Base-by-base conservation (phyloP, 257 asterid genomes). In the Gentiana straminea region DNA sequence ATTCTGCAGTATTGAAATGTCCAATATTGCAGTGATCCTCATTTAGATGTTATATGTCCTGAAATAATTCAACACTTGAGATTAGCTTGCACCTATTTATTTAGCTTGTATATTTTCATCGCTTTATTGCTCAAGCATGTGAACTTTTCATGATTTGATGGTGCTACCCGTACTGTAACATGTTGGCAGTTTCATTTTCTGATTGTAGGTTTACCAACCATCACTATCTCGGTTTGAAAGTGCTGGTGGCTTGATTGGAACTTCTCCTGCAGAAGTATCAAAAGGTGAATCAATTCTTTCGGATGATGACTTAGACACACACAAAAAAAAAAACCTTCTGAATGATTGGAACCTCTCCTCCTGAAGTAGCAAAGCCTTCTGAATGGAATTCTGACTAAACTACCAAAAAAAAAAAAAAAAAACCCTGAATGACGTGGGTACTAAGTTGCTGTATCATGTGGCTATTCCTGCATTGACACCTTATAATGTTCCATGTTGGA, bases 251-350 rank as follows among this genome's bases (percentile, higher is more conserved):
- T 69, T 84, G 68, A 74, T 80, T 63, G 95, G 82, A 55, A 77
- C 74, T 78, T 76, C 84, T 36, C 98, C 95, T 1, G 95, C 92
- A 33, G 93, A 87, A 73, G 93, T 75, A 71, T 84, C 95, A 64
- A 79, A 72, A 80, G 98, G 98, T 91, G 73, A 65, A 50, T 60
- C 54, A 55, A 52, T 63, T 58, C 58, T 41, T 72, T 64, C 35
- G 54, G 46, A 66, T 60, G 51, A 38, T 34, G 8, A 33, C 39
- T 7, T 7, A 24, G 24, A 24, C 24, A 24, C 24, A 24, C 24
- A 24, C 24, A 24, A 24, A 24, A 24, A 24, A 24, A 24, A 24
- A 0, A 24, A 24, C 24, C 24, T 24, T 24, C 24, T 24, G 24
- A 24, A 24, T 24, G 24, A 24, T 24, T 24, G 24, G 24, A 24